Evolutionary conservation across 768 basidiomycete species (phyloP), one percentile per base, ranked within the genome.

Genomic region (Sistotremastrum niveocremeum): DNA sequence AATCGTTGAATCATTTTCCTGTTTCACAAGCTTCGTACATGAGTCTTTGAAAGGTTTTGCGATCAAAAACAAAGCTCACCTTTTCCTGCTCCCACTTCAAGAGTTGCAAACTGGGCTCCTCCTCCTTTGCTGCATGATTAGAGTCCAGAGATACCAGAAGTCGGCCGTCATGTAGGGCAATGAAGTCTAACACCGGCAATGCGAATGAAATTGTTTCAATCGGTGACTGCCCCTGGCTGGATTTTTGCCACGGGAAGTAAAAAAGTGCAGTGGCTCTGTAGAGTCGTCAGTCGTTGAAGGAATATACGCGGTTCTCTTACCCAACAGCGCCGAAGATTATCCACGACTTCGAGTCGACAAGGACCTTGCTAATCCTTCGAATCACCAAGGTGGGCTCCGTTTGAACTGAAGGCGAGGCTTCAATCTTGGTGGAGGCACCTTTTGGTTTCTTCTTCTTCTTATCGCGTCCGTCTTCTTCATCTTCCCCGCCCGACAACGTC

Each of bases 281-380:
- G 5, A 5, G n/a, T 6, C 7, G 9, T n/a, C 7, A 7, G 28
- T 32, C 29, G 36, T 10, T n/a, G 37, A 34, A 44, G 34, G 49
- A 12, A 28, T 37, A 32, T 5, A 34, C n/a, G 10, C 10, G 36
- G 37, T 20, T 7, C 10, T 46, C 56, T 34, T 42, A 60, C 59
- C 59, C 59, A 39, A 59, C 48, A 5, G 54, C 56, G 36, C 42
- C 53, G 37, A 57, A 59, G 6, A 59, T 34, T 28, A 59, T 41
- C 10, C 8, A 37, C 4, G 51, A 39, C 12, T 50, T 36, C n/a
- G 20, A 20, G 20, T 20, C 20, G 20, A 20, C 20, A 20, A 20
- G 20, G 20, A 20, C 20, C 20, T 20, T 20, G 20, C 20, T 20
- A 20, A 20, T 20, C 20, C 20, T 20, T 20, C 20, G 20, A 20